Evolutionary conservation across 805 yeast genomes (phyloP).

Genomic region (Myxozyma mucilagina): DNA sequence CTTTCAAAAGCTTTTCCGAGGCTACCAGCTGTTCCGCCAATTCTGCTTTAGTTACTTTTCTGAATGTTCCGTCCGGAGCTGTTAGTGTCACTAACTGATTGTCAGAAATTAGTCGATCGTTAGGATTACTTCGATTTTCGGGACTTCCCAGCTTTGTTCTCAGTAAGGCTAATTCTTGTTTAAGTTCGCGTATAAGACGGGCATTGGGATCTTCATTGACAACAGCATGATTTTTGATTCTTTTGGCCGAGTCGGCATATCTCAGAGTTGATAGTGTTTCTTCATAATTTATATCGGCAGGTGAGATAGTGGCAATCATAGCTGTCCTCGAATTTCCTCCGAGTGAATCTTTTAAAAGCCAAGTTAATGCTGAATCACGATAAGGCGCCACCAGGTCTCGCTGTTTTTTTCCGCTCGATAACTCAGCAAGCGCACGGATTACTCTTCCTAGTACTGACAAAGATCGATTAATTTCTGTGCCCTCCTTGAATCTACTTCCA

Average conservation of each 20-base stretch:
- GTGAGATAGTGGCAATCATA: conserved; percentile 84
- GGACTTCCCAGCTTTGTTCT: conserved; percentile 17
- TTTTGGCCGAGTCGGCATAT: conserved; percentile 75
- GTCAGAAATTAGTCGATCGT: neutral
- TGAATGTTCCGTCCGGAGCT: conserved; percentile 26
- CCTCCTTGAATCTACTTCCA: conserved; percentile 51
- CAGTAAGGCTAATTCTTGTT: conserved; percentile 33
- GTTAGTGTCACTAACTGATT: conserved; percentile 12
- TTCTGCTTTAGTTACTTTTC: conserved; percentile 26
- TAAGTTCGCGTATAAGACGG: conserved; percentile 34
- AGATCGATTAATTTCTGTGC: conserved; percentile 74
- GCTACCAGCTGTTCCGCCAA: conserved; percentile 27
- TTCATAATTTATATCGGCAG: conserved; percentile 61
- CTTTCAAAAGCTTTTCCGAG: conserved; percentile 35
- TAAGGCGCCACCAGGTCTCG: conserved; percentile 48
- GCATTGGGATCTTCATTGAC: conserved; percentile 47
- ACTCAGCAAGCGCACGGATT: conserved; percentile 51
- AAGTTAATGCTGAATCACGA: conserved; percentile 73
- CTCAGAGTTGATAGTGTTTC: conserved; percentile 74
- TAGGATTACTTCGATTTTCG: neutral
- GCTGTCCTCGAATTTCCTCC: conserved; percentile 88
- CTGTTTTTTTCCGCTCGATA: conserved; percentile 54
- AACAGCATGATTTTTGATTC: conserved; percentile 62
- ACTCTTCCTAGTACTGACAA: conserved; percentile 77
- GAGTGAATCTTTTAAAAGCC: conserved; percentile 70